Base-by-base conservation (phyloP, 768 basidiomycete genomes). In the Boletus bicolor region DNA sequence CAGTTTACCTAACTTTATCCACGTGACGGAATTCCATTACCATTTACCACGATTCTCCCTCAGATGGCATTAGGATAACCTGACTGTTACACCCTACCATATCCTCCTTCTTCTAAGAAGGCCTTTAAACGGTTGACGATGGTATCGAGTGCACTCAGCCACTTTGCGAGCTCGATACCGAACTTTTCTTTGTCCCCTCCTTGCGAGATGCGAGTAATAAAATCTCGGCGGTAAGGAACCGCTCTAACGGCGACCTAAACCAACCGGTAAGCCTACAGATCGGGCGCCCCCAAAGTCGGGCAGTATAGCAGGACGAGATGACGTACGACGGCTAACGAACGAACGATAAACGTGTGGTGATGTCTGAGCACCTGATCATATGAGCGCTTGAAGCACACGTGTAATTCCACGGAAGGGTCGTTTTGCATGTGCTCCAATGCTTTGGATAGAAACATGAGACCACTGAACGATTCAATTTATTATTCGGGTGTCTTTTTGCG, bases 351-450 rank as follows among this genome's bases (percentile, higher is more conserved):
- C 0, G 81, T 75, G 65, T 87, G 85, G 68, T 89, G 86, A 56
- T 83, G 84, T 49, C 70, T 74, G 48, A 91, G 76, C 17, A 87
- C 82, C 51, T 77, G 76, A 57, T 91, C 87, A 67, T 88, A 91
- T 4, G 89, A 79, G 41, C 81, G 75, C 68, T 79, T 81, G 75
- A 91, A 90, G 69, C 88, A 89, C 55, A 79, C 75, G 61, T 84
- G 80, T 44, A 89, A 73, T 58, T 87, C 84, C 2, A 77, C 64
- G 26, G 63, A 64, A 17, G 69, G 70, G 61, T 89, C 82, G 6
- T 68, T 68, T 59, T 85, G 87, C 76, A 84, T 81, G 62, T 83
- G 77, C 67, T 84, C 80, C 38, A 91, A 76, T 14, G 87, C 87
- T 58, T 77, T 77, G 68, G 83, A 86, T 3, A 85, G 83, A 62